These are phyloP conservation scores for Candida pseudoglaebosa DNA, from an alignment of 805 yeast species.

Conservation along the genomic window DNA sequence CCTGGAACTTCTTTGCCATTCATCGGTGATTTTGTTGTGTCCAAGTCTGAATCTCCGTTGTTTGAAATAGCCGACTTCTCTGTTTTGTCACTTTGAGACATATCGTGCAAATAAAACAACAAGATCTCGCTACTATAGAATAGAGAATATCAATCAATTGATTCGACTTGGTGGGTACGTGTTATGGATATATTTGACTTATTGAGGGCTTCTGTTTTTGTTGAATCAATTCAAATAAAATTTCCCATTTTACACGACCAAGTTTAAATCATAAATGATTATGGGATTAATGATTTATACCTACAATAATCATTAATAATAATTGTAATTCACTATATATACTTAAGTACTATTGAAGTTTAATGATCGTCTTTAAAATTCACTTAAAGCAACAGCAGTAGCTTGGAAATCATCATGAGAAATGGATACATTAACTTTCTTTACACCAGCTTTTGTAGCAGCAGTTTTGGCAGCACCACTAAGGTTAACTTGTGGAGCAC, in stretches of 20 bases:
- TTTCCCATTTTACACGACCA: constrained; percentile 4
- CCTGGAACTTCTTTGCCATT: neutral
- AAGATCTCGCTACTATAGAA: neutral
- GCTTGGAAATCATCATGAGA: constrained; percentile 97
- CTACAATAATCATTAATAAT: too few species aligned
- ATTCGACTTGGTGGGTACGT: neutral
- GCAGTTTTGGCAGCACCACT: constrained; percentile 73
- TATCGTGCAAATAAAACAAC: neutral
- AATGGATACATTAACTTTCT: constrained; percentile 77
- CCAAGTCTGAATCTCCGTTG: neutral
- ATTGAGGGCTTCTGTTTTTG: neutral
- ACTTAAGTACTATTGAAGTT: too few species aligned
- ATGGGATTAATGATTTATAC: too few species aligned
- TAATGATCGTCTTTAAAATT: constrained; percentile 43
- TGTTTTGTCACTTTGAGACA: neutral
- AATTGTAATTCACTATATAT: too few species aligned
- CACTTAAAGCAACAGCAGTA: constrained; percentile 89
- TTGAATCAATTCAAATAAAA: neutral
- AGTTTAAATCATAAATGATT: too few species aligned
- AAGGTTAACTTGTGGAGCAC: constrained; percentile 79
- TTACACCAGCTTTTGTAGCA: constrained; percentile 68
- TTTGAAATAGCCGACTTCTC: neutral
- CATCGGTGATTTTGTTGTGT: neutral
- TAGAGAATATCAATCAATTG: neutral
- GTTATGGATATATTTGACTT: too few species aligned